Conservation (phyloP, 164 flowering plant genomes). For the Annona cherimola region DNA sequence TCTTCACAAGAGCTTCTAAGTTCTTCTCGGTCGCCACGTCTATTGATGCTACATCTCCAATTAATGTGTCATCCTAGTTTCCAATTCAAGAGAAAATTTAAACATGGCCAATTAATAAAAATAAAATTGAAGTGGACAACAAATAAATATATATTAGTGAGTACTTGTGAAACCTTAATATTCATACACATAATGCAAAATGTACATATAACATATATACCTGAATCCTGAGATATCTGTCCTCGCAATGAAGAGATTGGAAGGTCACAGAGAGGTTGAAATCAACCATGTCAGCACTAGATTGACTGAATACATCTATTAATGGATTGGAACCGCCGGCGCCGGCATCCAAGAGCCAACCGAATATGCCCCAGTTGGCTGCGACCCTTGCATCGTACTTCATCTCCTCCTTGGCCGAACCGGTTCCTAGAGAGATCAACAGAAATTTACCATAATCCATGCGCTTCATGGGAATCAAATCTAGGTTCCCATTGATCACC, state of each 20-base stretch:
- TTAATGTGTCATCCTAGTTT: constrained; percentile 21
- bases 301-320: constrained; percentile 5
- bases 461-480: neutral
- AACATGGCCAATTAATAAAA: too few relatives aligned
- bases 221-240: constrained; percentile 9
- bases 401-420: neutral
- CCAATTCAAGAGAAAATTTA: neutral
- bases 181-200: too few relatives aligned
- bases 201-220: neutral
- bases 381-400: constrained; percentile 7
- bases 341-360: constrained; percentile 1
- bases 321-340: neutral
- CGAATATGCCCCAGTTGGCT: constrained; percentile 6
- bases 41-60: constrained; percentile 26
- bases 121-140: too few relatives aligned
- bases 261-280: constrained; percentile 7
- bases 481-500: neutral
- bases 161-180: too few relatives aligned
- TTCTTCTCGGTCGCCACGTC: constrained; percentile 24
- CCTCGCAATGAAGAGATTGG: constrained; percentile 2
- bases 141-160: too few relatives aligned
- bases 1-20: constrained; percentile 23
- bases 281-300: constrained; percentile 14
- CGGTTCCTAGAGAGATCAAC: constrained; percentile 12
- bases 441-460: constrained; percentile 7